Percentiles rank a stretch among this genome's conserved stretches.
Conservation (phyloP, 2,329 filamentous ascomycete species). For the Paradendryphiella salina region DNA sequence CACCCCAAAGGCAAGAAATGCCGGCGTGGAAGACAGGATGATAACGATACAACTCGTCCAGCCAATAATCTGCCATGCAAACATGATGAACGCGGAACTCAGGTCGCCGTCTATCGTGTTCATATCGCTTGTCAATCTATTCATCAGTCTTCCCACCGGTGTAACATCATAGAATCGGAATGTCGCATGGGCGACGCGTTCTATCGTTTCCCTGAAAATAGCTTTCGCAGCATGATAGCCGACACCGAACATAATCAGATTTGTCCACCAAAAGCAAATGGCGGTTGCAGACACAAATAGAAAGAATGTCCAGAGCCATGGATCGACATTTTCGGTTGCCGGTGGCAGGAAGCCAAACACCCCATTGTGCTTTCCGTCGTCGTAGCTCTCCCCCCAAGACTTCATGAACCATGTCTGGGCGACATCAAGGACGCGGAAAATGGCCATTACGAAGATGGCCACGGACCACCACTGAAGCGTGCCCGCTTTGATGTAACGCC, state of each 20-base stretch:
- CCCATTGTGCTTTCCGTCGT: conserved; percentile 35
- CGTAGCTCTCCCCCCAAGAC: conserved; percentile 80
- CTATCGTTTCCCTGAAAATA: conserved; percentile 74
- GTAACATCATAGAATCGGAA: conserved; percentile 93
- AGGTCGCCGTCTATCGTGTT: conserved; percentile 88
- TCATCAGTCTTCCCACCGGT: conserved; percentile 87
- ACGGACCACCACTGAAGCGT: conserved; percentile 72
- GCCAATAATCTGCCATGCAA: conserved; percentile 70
- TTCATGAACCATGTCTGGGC: conserved; percentile 80
- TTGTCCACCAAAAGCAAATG: conserved; percentile 59
- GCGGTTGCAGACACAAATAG: conserved; percentile 54
- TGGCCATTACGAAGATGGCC: conserved; percentile 63
- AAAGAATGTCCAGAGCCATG: conserved; percentile 75
- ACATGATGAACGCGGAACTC: conserved; percentile 69
- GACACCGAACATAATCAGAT: conserved; percentile 73
- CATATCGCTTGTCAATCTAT: conserved; percentile 87
- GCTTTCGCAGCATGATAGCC: conserved; percentile 75
- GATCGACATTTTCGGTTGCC: conserved; percentile 66
- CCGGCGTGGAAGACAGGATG: conserved; percentile 76
- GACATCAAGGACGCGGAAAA: conserved; percentile 67
- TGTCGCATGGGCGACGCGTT: conserved; percentile 73
- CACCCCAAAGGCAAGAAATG: conserved; percentile 73
- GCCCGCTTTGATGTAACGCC: conserved; percentile 82
- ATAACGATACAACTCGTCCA: conserved; percentile 75
- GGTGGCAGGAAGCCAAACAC: conserved; percentile 60